phyloP scores from a whole-genome alignment of 2,329 filamentous ascomycete genomes.

The Fusarium beomiforme region DNA sequence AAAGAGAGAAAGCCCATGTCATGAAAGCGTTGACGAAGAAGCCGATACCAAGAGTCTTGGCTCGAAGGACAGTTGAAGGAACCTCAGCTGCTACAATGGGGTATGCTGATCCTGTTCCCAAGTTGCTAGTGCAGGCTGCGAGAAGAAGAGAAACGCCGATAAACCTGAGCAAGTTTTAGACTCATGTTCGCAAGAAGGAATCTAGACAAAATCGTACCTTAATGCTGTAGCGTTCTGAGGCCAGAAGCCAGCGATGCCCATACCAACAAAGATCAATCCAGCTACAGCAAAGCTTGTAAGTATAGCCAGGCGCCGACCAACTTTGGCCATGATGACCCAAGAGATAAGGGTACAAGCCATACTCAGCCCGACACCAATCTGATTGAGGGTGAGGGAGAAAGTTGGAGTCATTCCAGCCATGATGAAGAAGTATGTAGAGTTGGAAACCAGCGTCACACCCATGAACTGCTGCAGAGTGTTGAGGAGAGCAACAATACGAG shows the following conservation, averaged over 20 bases:
- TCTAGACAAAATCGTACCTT: not conserved
- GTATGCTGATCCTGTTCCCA: not conserved
- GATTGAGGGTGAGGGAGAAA: not conserved
- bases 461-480: not conserved
- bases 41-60: not conserved
- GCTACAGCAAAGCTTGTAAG: not conserved
- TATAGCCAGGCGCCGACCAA: not conserved
- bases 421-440: not conserved
- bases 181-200: accelerated
- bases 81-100: not conserved
- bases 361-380: not conserved
- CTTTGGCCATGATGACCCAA: not conserved
- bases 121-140: not conserved
- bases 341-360: not conserved
- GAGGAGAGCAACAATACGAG: not conserved
- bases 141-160: not conserved
- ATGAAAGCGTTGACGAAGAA: not conserved
- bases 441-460: not conserved
- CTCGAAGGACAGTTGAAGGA: not conserved
- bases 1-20: not conserved
- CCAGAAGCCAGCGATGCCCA: not conserved
- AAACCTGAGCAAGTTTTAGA: not conserved
- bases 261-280: not conserved
- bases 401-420: not conserved
- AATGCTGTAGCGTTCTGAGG: not conserved